Evolutionary conservation across 768 basidiomycete species (phyloP), one percentile per base, ranked within the genome.

Genomic region (Pleurotus sapidus): DNA sequence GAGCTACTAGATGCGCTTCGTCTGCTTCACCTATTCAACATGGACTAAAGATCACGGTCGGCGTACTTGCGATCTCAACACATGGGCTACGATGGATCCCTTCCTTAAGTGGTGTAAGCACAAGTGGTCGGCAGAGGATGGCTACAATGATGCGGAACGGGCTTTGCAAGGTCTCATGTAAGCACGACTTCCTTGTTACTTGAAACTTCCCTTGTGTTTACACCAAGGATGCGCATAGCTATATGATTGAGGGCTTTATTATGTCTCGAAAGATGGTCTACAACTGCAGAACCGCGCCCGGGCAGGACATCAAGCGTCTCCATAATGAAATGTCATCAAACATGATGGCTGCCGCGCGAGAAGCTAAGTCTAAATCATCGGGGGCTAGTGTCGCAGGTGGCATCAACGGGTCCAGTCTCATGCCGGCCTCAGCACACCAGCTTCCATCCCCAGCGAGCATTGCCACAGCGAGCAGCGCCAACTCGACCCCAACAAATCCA

Each of bases 101-200:
- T 90, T 88, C 61, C 73, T 91, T n/a, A 71, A 71, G 18, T 88
- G 86, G 84, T 89, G 86, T 63, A 89, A 85, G 70, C 74, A 75
- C 64, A 88, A 89, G 64, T 90, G 89, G 82, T 70, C 73, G 46
- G 69, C 75, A 17, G 80, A 81, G 60, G 79, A 82, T 59, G 75
- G 74, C 37, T 76, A 74, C 55, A 76, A 74, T 55, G 81, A 81
- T 61, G 74, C 76, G 23, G 81, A 83, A 66, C 77, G 77, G 68
- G 88, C 89, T 40, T 86, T 93, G 55, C 70, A 89, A 63, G 91
- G 91, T 60, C 79, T 93, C 72, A 88, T 93, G 90, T 90, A 82
- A 79, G 89, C 65, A 60, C 43, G 61, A 59, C 58, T 49, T 30
- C 23, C 37, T 46, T 59, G 55, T 56, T 11, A 34, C 3, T 34